Conservation (phyloP, 1,284 basidiomycete genomes). For the Kwoniella shivajii region DNA sequence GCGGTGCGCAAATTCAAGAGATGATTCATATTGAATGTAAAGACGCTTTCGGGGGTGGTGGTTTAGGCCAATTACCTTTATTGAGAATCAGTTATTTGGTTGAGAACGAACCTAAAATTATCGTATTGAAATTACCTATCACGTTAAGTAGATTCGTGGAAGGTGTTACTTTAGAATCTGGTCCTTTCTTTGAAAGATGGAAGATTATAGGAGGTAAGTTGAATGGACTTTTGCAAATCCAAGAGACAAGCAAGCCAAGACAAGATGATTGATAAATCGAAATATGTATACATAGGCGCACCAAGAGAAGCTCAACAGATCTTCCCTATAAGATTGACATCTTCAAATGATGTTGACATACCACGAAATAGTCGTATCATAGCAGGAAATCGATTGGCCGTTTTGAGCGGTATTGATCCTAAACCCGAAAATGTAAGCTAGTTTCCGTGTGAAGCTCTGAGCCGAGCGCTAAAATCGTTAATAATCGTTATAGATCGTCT, state of each 20-base stretch:
- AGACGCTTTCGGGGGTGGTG: constrained; percentile 70
- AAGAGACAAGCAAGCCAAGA: too few species aligned
- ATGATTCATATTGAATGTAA: constrained; percentile 93
- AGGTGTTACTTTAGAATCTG: constrained; percentile 76
- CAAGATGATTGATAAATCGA: too few species aligned
- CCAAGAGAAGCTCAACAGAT: constrained; percentile 88
- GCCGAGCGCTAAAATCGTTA: neutral
- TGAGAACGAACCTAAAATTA: constrained; percentile 57
- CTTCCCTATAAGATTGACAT: constrained; percentile 74
- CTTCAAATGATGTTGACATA: constrained; percentile 71
- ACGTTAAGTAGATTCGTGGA: constrained; percentile 91
- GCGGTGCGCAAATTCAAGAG: constrained; percentile 88
- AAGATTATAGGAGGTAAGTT: constrained; percentile 82
- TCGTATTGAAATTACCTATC: constrained; percentile 82
- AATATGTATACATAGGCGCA: constrained; percentile 55
- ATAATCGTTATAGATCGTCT: constrained; percentile 66
- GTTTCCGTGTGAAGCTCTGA: neutral
- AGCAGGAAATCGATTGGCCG: constrained; percentile 70
- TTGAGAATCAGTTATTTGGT: constrained; percentile 88
- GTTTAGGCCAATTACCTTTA: constrained; percentile 59
- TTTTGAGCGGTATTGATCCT: constrained; percentile 79
- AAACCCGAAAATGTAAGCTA: constrained; percentile 63
- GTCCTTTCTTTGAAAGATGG: constrained; percentile 97
- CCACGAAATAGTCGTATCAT: constrained; percentile 73
- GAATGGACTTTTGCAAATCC: neutral